phyloP scores from a whole-genome alignment of 371 early-diverging fungal species.

The Gilbertella persicaria region DNA sequence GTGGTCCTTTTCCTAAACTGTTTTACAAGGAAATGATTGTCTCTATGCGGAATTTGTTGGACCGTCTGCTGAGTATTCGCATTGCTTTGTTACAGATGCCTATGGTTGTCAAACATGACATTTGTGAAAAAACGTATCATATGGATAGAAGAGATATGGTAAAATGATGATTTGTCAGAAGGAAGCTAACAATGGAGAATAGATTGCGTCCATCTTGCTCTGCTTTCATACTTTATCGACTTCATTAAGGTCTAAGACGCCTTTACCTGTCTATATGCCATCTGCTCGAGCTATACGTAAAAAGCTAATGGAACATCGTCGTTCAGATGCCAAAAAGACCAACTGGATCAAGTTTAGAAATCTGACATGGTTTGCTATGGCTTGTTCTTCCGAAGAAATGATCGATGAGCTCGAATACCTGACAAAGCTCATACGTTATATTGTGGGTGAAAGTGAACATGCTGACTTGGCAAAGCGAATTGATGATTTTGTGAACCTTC shows the following conservation, averaged over 20 bases:
- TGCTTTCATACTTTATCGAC: conserved; percentile 53
- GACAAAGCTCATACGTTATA: conserved; percentile 34
- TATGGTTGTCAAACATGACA: conserved; percentile 41
- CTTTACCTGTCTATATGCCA: conserved; percentile 61
- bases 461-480: conserved; percentile 34
- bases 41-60: conserved; percentile 54
- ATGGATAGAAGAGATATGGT: conserved; percentile 57
- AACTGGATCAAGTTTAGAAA: conserved; percentile 40
- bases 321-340: conserved; percentile 25
- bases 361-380: conserved; percentile 55
- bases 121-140: conserved; percentile 40
- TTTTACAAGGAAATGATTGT: conserved; percentile 60
- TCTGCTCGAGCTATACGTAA: conserved; percentile 53
- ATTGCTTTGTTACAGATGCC: conserved; percentile 55
- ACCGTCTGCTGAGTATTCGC: conserved; percentile 57
- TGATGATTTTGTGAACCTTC: conserved; percentile 23
- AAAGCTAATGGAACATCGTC: conserved; percentile 51
- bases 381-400: conserved; percentile 55
- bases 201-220: conserved; percentile 49
- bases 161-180: conserved; percentile 1
- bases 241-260: conserved; percentile 54
- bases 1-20: conserved; percentile 58
- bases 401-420: conserved; percentile 60
- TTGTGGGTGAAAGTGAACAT: conserved; percentile 43
- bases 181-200: not conserved